phyloP scores from a whole-genome alignment of 2,329 filamentous ascomycete species.

The Grosmannia huntii region DNA sequence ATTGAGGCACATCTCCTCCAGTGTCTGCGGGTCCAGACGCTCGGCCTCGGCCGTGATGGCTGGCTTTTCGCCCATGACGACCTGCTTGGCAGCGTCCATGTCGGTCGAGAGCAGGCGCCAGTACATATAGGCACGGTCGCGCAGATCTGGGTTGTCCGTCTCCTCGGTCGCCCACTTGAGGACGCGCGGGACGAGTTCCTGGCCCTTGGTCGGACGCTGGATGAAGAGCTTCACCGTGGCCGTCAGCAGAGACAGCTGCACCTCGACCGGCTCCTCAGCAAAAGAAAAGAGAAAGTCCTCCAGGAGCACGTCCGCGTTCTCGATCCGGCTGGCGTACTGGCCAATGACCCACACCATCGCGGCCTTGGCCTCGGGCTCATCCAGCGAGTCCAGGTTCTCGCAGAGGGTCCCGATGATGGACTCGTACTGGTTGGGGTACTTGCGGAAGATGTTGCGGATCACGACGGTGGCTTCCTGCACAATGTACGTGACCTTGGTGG shows the following conservation, averaged over 20 bases:
- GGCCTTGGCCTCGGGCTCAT: slow-evolving; percentile 95
- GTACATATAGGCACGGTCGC: slow-evolving; percentile 98
- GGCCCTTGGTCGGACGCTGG: slow-evolving; percentile 86
- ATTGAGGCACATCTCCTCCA: slow-evolving; percentile 95
- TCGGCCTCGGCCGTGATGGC: slow-evolving; percentile 93
- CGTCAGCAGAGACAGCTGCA: slow-evolving; percentile 86
- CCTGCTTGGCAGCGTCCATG: slow-evolving; percentile 68
- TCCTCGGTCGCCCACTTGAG: slow-evolving; percentile 98
- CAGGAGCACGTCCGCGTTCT: slow-evolving; percentile 85
- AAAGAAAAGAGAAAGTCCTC: slow-evolving; percentile 95
- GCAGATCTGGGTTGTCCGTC: slow-evolving; percentile 95
- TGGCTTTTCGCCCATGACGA: slow-evolving; percentile 97
- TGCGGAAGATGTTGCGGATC: slow-evolving; percentile 97
- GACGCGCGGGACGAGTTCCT: slow-evolving; percentile 84
- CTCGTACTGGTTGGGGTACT: slow-evolving; percentile 98
- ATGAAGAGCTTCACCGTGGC: slow-evolving; percentile 98
- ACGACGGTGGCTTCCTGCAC: slow-evolving; percentile 98
- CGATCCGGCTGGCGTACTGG: slow-evolving; percentile 92
- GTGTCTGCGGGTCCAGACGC: slow-evolving; percentile 75
- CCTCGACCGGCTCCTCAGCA: slow-evolving; percentile 86
- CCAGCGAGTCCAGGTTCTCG: slow-evolving; percentile 88
- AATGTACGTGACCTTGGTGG: slow-evolving; percentile 97
- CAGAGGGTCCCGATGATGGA: slow-evolving; percentile 93
- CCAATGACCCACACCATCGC: slow-evolving; percentile 99
- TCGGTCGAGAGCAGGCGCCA: slow-evolving; percentile 93